Evolutionary conservation across 768 basidiomycete genomes (phyloP).

Genomic region (Leccinellum albellum): DNA sequence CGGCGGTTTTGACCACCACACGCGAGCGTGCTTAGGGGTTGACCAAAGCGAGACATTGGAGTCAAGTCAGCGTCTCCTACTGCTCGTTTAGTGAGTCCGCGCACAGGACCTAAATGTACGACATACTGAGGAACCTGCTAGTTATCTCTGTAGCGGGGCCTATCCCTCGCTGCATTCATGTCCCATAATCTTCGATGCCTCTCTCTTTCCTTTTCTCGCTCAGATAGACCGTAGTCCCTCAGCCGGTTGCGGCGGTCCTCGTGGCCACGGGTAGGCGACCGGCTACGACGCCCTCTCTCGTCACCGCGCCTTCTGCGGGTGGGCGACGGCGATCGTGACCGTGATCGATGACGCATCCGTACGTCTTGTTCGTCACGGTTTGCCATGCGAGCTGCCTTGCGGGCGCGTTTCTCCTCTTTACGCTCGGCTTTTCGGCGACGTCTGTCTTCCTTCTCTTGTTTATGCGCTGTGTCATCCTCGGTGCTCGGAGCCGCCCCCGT

Average conservation of each 20-base stretch:
- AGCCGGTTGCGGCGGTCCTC: conserved; percentile 16
- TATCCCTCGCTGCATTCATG: conserved; percentile 39
- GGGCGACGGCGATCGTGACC: conserved; percentile 38
- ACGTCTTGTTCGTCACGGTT: conserved; percentile 32
- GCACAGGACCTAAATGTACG: conserved; percentile 1
- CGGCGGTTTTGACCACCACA: conserved; percentile 8
- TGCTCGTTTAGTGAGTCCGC: conserved; percentile 5
- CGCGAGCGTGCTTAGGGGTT: conserved; percentile 7
- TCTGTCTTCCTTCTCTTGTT: conserved; percentile 47
- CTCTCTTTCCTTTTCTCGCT: conserved; percentile 33
- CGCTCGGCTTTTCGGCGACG: conserved; percentile 48
- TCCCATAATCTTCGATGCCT: conserved; percentile 54
- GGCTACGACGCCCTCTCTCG: conserved; percentile 28
- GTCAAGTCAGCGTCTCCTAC: background rate
- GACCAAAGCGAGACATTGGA: conserved; percentile 2
- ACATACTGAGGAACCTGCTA: conserved; percentile 15
- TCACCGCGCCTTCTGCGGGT: conserved; percentile 12
- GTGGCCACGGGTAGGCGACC: conserved; percentile 23
- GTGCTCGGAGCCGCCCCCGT: conserved; percentile 15
- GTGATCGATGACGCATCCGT: conserved; percentile 22
- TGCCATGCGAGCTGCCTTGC: conserved; percentile 47
- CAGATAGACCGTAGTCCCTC: conserved; percentile 28
- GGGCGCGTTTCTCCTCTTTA: conserved; percentile 58
- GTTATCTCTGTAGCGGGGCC: conserved; percentile 18
- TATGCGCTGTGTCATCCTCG: conserved; percentile 31